phyloP scores from a whole-genome alignment of 345 rosid genomes.

The Barbarea vulgaris region DNA sequence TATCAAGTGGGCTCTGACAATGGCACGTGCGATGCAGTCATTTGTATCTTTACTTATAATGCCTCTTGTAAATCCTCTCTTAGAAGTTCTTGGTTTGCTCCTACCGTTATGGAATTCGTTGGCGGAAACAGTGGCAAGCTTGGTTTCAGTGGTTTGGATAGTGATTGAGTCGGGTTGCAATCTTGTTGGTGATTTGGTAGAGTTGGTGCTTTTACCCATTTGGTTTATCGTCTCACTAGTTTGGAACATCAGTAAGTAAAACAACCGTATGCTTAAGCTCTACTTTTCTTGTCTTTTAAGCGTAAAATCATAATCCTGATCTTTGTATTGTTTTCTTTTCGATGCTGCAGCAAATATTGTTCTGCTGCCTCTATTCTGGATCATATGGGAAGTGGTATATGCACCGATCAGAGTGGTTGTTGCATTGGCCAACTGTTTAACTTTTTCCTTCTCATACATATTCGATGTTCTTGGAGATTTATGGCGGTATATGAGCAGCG shows the following conservation, averaged over 20 bases:
- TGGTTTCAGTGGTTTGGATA: conserved; percentile 54
- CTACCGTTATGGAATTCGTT: conserved; percentile 68
- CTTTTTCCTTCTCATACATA: conserved; percentile 50
- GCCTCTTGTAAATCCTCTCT: conserved; percentile 62
- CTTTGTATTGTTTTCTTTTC: neutral
- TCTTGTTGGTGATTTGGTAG: conserved; percentile 53
- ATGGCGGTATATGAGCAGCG: conserved; percentile 59
- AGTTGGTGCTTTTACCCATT: conserved; percentile 61
- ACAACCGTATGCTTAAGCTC: neutral
- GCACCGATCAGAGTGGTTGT: conserved; percentile 66
- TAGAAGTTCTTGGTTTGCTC: conserved; percentile 50
- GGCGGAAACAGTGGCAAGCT: conserved; percentile 52
- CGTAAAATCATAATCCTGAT: conserved; percentile 2
- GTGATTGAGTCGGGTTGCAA: conserved; percentile 51
- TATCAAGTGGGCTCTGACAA: conserved; percentile 60
- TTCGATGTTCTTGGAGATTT: conserved; percentile 51
- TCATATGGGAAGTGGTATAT: conserved; percentile 67
- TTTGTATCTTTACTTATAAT: conserved; percentile 60
- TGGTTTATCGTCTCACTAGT: conserved; percentile 54
- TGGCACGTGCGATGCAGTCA: conserved; percentile 57
- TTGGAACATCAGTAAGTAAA: conserved; percentile 65
- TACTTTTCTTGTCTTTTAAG: neutral
- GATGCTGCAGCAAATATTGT: conserved; percentile 57
- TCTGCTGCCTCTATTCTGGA: conserved; percentile 65
- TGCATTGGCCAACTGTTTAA: conserved; percentile 52